Base-by-base conservation (phyloP, 768 basidiomycete genomes). In the Tylopilus intermedius region DNA sequence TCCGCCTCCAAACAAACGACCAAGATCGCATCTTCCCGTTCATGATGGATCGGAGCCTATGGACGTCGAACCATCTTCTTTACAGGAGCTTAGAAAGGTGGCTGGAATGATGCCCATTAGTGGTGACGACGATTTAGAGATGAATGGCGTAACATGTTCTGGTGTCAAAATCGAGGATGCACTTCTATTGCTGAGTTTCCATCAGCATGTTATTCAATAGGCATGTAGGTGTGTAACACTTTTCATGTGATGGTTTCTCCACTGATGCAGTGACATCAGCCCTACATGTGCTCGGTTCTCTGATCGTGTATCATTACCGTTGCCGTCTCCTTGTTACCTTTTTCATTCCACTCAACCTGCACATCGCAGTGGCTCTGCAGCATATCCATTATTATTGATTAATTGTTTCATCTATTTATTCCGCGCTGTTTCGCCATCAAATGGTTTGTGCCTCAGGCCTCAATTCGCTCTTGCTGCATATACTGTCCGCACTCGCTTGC, bases 141-240 rank as follows among this genome's bases (percentile, higher is more conserved):
- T 63, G 62, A 59, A 57, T 44, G 62, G 71, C 11, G 51, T 59
- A 45, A 68, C 62, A 40, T 76, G 68, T 54, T 77, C 75, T 53
- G 82, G 82, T 45, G 80, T 86, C 55, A 81, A 76, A 62, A 74
- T 87, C 47, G 88, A 89, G 67, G 88, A 90, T 60, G 88, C 88
- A 4, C 69, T 87, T 30, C 69, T 90, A 38, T 73, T 90, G 47
- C 75, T 90, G 57, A 82, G 81, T 66, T 90, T 90, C 73, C 83
- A 86, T 62, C 80, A 84, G 43, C 81, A 83, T 59, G 74, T 76
- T 57, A 78, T 80, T 58, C 82, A 79, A 55, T 82, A 72, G 74
- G 44, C 56, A 26, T 60, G 55, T 60, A 63, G 61, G 66, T 67
- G 55, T 11, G 60, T 58, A 15, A 43, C 32, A 11, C 37, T 39